Evolutionary conservation across 768 basidiomycete species (phyloP), one percentile per base, ranked within the genome.

Genomic region (Symmetrospora coprosmae): DNA sequence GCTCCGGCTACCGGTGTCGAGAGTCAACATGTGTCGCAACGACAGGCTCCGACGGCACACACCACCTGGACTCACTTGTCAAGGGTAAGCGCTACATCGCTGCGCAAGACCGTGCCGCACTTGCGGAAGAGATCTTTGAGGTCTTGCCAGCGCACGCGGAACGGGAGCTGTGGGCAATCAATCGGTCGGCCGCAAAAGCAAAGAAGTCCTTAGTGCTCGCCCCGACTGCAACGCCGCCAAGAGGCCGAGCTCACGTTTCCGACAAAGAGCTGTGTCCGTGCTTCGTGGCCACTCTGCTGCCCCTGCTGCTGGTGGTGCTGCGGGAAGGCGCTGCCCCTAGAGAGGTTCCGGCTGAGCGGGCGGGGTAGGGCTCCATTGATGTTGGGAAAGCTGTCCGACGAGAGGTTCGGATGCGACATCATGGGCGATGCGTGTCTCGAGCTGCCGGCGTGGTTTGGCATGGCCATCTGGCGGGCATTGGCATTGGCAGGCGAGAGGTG

Each of bases 121-220:
- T 87, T 85, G 35, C 92, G 82, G 73, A 99, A 96, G 51, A 99
- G 81, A 72, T 99, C 92, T 68, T 99, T 97, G 64, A 99, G 80
- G 75, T 99, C 94, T 75, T 99, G 94, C 94, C 94, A 99, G 56
- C 94, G 82, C 37, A 96, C 91, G 63, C 92, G 79, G 73, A 92
- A 97, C 0, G 94, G 94, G 25, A 99, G 80, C 89, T 14, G 33
- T n/a, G 33, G 11, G 6, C 17, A 40, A 43, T 40, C 27, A 33
- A 34, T 40, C 35, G 35, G 41, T 28, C 53, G 48, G 25, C 25
- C 31, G 31, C 49, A 37, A 39, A 63, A 48, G 45, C 63, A 39
- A 50, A 40, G 39, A 40, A 56, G 41, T 46, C 65, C 33, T 53
- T 25, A 50, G 43, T n/a, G 39, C 63, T 47, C 48, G 56, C 55